A percentile compares a stretch with the other conserved stretches of the same genome.
Conservation (phyloP, 2,329 filamentous ascomycete species). For the Colletotrichum neosansevieriae region DNA sequence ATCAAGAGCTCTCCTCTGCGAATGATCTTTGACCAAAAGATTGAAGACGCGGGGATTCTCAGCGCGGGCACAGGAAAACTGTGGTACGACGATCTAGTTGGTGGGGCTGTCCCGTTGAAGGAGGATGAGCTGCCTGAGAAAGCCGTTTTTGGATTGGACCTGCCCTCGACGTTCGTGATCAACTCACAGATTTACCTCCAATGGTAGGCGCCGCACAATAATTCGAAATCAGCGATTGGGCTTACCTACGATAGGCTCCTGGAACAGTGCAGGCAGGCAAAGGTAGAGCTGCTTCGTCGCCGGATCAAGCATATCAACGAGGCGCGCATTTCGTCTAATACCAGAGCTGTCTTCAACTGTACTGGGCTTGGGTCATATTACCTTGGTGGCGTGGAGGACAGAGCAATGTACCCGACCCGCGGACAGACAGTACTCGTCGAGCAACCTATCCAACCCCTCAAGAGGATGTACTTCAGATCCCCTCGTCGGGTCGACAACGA, state of each 20-base stretch:
- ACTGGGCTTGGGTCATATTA: constrained; percentile 81
- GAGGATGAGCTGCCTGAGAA: constrained; percentile 49
- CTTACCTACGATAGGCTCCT: constrained; percentile 60
- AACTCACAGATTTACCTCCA: constrained; percentile 90
- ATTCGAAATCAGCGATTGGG: neutral
- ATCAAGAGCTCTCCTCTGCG: constrained; percentile 37
- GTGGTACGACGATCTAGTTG: constrained; percentile 57
- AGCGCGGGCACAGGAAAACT: constrained; percentile 51
- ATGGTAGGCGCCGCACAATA: constrained; percentile 59
- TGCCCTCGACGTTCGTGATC: constrained; percentile 53
- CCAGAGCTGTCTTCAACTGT: constrained; percentile 79
- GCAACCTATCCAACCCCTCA: constrained; percentile 52
- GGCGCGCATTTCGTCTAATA: constrained; percentile 68
- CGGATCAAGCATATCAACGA: constrained; percentile 78
- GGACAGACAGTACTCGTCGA: constrained; percentile 70
- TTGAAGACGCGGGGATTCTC: constrained; percentile 46
- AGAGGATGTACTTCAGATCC: constrained; percentile 54
- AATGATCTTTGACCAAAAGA: constrained; percentile 43
- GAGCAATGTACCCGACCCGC: constrained; percentile 78
- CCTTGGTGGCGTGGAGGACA: constrained; percentile 86
- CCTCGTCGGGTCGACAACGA: constrained; percentile 55
- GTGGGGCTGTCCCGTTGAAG: constrained; percentile 47
- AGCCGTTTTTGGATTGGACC: constrained; percentile 50
- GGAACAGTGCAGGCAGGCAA: constrained; percentile 80
- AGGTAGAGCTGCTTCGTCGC: constrained; percentile 75